phyloP scores from a whole-genome alignment of 2,329 filamentous ascomycete genomes.

The Ascochyta clinopodiicola region DNA sequence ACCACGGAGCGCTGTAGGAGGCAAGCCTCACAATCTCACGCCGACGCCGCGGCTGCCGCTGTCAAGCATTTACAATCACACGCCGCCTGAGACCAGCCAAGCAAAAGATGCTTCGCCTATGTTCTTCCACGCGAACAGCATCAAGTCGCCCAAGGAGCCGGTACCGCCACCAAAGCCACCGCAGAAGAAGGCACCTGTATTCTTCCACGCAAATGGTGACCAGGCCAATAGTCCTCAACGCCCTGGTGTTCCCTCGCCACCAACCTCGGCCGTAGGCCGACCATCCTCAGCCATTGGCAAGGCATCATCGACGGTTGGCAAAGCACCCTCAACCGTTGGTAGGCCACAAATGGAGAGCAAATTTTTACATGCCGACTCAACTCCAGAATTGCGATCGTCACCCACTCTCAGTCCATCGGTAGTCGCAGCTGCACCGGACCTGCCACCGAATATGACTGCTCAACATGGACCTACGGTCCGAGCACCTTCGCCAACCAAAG shows the following conservation, averaged over 20 bases:
- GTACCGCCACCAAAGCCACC: slow-evolving; percentile 31
- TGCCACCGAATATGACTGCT: slow-evolving; percentile 21
- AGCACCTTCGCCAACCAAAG: slow-evolving; percentile 55
- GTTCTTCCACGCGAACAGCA: slow-evolving; percentile 93
- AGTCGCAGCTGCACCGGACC: slow-evolving; percentile 35
- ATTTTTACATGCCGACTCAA: slow-evolving; percentile 75
- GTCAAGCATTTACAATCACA: slow-evolving; percentile 32
- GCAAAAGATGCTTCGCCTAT: slow-evolving; percentile 59
- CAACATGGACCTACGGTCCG: slow-evolving; percentile 33
- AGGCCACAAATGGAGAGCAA: slow-evolving; percentile 54
- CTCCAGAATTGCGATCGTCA: slow-evolving; percentile 49
- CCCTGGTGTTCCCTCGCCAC: slow-evolving; percentile 42
- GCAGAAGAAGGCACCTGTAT: slow-evolving; percentile 55
- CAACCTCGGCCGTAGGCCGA: slow-evolving; percentile 37
- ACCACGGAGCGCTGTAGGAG: slow-evolving; percentile 49
- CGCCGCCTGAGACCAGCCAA: slow-evolving; percentile 35
- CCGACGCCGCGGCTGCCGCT: slow-evolving; percentile 35
- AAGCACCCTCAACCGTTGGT: slow-evolving; percentile 14
- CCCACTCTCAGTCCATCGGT: slow-evolving; percentile 44
- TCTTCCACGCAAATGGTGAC: slow-evolving; percentile 61
- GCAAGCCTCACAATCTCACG: slow-evolving; percentile 24
- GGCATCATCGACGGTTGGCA: slow-evolving; percentile 11
- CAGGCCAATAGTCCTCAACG: slow-evolving; percentile 43
- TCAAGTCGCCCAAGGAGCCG: slow-evolving; percentile 48
- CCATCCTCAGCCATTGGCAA: slow-evolving; percentile 7